These are phyloP conservation scores for Antarctomyces pellizariae DNA, from an alignment of 495 filamentous ascomycete genomes.

Conservation along the genomic window DNA sequence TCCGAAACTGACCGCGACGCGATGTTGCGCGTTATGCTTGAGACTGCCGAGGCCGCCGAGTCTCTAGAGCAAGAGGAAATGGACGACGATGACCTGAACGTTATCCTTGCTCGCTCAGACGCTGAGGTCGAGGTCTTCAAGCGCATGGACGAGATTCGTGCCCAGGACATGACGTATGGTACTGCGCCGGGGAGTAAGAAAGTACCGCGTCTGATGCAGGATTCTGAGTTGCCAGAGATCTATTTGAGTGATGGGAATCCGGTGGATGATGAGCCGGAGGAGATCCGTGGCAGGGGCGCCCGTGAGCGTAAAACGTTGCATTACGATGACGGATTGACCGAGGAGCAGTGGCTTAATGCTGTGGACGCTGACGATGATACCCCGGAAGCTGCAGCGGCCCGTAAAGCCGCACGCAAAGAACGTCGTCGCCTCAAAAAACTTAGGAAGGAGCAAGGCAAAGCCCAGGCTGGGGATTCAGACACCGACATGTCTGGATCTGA, in stretches of 20 bases:
- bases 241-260: conserved; percentile 74
- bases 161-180: conserved; percentile 41
- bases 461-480: too few species aligned
- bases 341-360: conserved; percentile 87
- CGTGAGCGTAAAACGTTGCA: conserved; percentile 80
- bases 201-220: conserved; percentile 59
- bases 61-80: conserved; percentile 69
- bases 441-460: too few species aligned
- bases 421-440: conserved; percentile 43
- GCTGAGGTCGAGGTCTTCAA: conserved; percentile 47
- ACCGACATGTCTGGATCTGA: too few species aligned
- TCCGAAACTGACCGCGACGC: conserved; percentile 96
- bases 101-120: conserved; percentile 61
- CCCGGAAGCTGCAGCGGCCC: conserved; percentile 76
- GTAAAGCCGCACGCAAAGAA: conserved; percentile 67
- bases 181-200: conserved; percentile 31
- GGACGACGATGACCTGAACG: conserved; percentile 92
- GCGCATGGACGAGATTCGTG: conserved; percentile 54
- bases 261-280: conserved; percentile 45
- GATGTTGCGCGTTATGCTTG: conserved; percentile 73
- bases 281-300: conserved; percentile 65
- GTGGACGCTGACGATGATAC: conserved; percentile 90
- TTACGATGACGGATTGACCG: conserved; percentile 93
- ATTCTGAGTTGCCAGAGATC: conserved; percentile 78
- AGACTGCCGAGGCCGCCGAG: conserved; percentile 75